These are phyloP conservation scores for Aspergillus asperescens DNA, from an alignment of 495 filamentous ascomycete species.

Conservation along the genomic window DNA sequence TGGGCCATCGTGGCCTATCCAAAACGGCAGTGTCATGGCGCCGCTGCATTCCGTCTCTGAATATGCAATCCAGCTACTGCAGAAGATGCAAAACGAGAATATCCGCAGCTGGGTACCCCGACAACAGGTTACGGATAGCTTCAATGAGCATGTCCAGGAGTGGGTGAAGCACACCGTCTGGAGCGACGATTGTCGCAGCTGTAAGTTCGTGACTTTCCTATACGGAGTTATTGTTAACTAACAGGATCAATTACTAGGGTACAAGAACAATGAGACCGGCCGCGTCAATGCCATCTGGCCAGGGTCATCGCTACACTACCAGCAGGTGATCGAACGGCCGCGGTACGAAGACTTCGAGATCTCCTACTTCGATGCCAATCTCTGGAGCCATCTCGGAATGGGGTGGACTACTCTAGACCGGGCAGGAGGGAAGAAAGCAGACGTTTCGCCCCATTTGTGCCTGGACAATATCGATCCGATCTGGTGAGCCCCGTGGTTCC, in stretches of 20 bases:
- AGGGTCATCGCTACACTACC: not conserved
- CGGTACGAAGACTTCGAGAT: conserved; percentile 2
- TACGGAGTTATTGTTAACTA: not conserved
- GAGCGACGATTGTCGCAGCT: not conserved
- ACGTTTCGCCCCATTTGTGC: not conserved
- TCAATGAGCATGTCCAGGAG: conserved; percentile 1
- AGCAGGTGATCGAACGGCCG: not conserved
- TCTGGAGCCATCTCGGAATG: not conserved
- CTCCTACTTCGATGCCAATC: not conserved
- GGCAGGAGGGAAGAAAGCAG: not conserved
- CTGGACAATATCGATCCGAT: not conserved
- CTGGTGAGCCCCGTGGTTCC: not conserved
- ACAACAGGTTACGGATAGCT: not conserved
- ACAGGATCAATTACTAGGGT: not conserved
- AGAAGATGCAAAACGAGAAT: conserved; percentile 3
- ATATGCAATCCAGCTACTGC: not conserved
- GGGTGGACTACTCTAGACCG: not conserved
- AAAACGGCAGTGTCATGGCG: not conserved
- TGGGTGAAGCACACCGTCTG: conserved; percentile 1
- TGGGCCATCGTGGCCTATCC: not conserved
- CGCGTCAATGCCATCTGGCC: conserved; percentile 3
- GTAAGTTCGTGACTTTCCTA: not conserved
- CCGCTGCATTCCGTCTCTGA: not conserved
- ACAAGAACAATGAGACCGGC: conserved; percentile 4
- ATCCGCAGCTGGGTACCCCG: not conserved